A percentile compares a stretch with the other conserved stretches of the same genome.
Conservation (phyloP, 176 grass and related monocot genomes). For the Ensete ventricosum region DNA sequence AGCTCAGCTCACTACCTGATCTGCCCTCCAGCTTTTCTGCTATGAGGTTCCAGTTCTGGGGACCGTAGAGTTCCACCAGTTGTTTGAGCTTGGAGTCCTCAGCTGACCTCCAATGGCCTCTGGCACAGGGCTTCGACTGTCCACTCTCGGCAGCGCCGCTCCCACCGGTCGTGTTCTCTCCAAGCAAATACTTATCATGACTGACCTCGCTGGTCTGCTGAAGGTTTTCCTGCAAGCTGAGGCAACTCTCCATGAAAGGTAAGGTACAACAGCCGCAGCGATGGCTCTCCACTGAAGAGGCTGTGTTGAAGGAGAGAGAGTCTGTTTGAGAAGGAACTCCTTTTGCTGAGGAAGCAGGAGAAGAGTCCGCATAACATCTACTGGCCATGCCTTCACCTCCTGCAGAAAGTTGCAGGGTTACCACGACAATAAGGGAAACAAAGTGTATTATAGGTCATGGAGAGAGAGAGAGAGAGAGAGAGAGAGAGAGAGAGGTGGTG, state of each 20-base stretch:
- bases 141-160: no score
- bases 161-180: not conserved
- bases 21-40: conserved; percentile 14
- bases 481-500: no score
- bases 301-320: no score
- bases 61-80: conserved; percentile 10
- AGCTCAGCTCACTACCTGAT: not conserved
- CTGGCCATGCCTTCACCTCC: conserved; percentile 4
- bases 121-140: not conserved
- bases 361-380: not conserved
- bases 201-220: not conserved
- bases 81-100: conserved; percentile 11
- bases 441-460: no score
- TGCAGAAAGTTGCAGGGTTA: not conserved
- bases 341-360: not conserved
- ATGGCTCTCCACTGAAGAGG: not conserved
- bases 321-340: not conserved
- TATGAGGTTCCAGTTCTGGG: conserved; percentile 18
- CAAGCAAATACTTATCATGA: not conserved
- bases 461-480: no score
- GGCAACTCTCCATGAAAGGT: conserved; percentile 4
- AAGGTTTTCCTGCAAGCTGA: not conserved
- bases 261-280: not conserved
- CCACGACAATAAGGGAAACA: not conserved
- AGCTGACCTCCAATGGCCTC: conserved; percentile 10